Percentiles rank a stretch among this genome's conserved stretches.
Conservation (phyloP, 2,329 filamentous ascomycete species). For the Penicillium fuscoglaucum region DNA sequence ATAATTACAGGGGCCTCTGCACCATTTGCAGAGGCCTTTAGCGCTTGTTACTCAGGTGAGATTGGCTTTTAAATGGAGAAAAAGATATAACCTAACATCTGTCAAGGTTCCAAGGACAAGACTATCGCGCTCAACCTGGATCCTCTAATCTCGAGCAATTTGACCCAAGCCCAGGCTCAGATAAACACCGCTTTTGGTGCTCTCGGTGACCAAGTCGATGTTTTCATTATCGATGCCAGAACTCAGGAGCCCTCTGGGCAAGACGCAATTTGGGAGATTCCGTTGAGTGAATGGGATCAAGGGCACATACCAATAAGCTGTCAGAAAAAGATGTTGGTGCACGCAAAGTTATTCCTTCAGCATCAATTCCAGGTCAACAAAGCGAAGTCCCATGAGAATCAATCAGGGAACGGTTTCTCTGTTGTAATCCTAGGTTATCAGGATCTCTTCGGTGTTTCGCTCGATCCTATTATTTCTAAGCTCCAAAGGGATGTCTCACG, state of each 20-base stretch:
- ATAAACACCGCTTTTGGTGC: background rate
- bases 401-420: background rate
- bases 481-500: background rate
- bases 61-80: background rate
- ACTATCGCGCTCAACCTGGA: background rate
- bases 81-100: background rate
- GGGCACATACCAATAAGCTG: background rate
- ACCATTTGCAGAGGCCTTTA: background rate
- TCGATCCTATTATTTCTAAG: background rate
- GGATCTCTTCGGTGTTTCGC: background rate
- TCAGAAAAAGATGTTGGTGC: background rate
- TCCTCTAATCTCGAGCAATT: background rate
- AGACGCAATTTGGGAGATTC: background rate
- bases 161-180: background rate
- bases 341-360: background rate
- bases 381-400: background rate
- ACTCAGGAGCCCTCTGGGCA: background rate
- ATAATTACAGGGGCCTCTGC: background rate
- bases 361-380: background rate
- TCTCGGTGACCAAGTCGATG: background rate
- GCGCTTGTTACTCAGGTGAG: background rate
- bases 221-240: background rate
- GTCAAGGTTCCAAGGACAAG: background rate
- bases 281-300: background rate
- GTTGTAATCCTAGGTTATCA: background rate